phyloP scores from a whole-genome alignment of 257 asterid genomes.

The Agastache rugosa region DNA sequence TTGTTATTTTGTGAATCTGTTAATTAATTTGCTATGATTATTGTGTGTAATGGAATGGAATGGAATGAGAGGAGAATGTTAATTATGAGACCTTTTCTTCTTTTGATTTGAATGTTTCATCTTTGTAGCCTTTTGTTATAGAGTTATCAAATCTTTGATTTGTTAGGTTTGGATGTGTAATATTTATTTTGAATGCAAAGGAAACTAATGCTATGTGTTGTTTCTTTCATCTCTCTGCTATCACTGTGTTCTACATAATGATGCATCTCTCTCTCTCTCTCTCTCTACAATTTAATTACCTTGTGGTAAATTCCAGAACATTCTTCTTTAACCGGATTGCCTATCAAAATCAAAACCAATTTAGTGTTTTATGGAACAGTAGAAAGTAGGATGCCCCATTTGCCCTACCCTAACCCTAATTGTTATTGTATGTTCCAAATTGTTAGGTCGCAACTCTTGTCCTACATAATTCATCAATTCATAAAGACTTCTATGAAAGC shows the following conservation, averaged over 20 bases:
- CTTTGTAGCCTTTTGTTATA: not conserved
- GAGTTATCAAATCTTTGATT: not conserved
- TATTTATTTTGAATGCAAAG: slow-evolving; percentile 24
- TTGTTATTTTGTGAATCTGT: slow-evolving; percentile 35
- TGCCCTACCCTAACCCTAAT: not conserved
- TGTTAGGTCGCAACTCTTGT: no score
- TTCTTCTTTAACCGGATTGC: not conserved
- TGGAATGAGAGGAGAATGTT: slow-evolving; percentile 38
- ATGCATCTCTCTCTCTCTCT: not conserved
- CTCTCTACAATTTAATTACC: not conserved
- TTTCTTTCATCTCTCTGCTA: not conserved
- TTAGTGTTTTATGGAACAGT: not conserved
- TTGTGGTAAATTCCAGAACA: not conserved
- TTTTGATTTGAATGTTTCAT: not conserved
- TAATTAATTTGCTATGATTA: slow-evolving; percentile 33
- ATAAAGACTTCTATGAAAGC: no score
- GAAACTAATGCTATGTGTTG: slow-evolving; percentile 23
- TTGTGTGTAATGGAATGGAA: slow-evolving; percentile 38
- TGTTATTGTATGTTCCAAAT: not conserved
- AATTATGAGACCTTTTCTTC: not conserved
- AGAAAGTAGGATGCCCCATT: not conserved
- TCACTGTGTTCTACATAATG: not conserved
- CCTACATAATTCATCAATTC: no score
- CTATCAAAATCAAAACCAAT: slow-evolving; percentile 13
- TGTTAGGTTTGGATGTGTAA: slow-evolving; percentile 21